Percentiles rank a stretch among this genome's conserved stretches.
Conservation (phyloP, 306 rosid genomes). For the Casuarina glauca region DNA sequence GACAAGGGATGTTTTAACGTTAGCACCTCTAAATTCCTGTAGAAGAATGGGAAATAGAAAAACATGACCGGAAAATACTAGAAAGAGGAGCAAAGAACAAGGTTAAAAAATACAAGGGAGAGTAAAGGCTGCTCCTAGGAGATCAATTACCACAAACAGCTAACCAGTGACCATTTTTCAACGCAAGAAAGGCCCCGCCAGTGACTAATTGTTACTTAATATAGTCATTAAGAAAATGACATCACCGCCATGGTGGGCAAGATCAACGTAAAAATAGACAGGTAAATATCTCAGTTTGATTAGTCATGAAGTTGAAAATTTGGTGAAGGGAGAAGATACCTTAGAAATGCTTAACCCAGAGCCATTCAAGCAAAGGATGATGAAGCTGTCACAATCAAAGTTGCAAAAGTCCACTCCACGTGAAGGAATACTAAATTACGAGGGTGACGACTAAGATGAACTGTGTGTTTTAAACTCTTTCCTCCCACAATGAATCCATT, state of each 20-base stretch:
- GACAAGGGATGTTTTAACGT: no score
- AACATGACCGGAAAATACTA: no score
- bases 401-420: background rate
- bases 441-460: background rate
- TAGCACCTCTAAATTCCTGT: background rate
- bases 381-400: background rate
- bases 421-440: background rate
- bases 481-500: background rate
- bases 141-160: background rate
- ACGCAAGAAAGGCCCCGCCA: background rate
- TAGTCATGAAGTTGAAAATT: background rate
- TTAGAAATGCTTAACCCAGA: background rate
- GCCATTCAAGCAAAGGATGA: background rate
- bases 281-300: background rate
- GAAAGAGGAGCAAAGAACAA: no score
- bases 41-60: no score
- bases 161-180: conserved; percentile 4
- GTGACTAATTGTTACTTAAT: no score
- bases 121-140: no score
- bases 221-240: background rate
- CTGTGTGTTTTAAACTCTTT: background rate
- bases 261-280: background rate
- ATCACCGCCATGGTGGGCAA: background rate
- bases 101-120: no score
- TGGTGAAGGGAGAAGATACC: background rate